A percentile compares a stretch with the other conserved stretches of the same genome.
Evolutionary conservation across 2,329 filamentous ascomycete species (phyloP).

Genomic region (Xenoacremonium recifei): DNA sequence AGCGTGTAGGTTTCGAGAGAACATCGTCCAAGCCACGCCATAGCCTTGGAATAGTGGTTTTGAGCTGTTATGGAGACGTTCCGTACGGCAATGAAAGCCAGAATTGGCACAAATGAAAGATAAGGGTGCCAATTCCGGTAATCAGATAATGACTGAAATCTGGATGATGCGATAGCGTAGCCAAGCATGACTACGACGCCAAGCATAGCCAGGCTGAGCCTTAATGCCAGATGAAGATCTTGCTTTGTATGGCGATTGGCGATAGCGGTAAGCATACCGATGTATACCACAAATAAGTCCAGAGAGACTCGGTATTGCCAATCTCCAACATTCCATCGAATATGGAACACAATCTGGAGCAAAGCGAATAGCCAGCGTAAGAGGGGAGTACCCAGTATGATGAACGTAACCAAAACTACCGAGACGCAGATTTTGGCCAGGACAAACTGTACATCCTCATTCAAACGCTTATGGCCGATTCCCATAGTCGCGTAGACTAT

Average conservation of each 20-base stretch:
- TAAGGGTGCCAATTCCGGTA: conserved; percentile 33
- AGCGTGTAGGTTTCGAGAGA: conserved; percentile 60
- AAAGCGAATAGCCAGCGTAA: not conserved
- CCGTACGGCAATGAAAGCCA: conserved; percentile 51
- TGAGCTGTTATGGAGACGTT: conserved; percentile 33
- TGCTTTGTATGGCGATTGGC: not conserved
- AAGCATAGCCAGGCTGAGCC: not conserved
- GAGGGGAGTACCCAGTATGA: not conserved
- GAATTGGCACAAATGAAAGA: conserved; percentile 52
- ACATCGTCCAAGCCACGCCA: conserved; percentile 52
- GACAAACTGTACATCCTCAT: not conserved
- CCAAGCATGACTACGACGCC: not conserved
- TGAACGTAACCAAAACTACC: not conserved
- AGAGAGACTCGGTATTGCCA: conserved; percentile 15
- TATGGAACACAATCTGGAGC: not conserved
- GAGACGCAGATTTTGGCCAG: not conserved
- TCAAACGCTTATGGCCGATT: conserved; percentile 28
- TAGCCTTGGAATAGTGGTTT: conserved; percentile 35
- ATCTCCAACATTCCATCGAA: not conserved
- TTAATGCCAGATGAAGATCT: not conserved
- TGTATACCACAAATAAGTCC: conserved; percentile 14
- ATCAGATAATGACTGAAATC: not conserved
- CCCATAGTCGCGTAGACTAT: conserved; percentile 50
- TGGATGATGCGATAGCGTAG: not conserved
- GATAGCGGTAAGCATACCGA: not conserved